Conservation (phyloP, 768 basidiomycete species). For the Boletus tylopilopsis region DNA sequence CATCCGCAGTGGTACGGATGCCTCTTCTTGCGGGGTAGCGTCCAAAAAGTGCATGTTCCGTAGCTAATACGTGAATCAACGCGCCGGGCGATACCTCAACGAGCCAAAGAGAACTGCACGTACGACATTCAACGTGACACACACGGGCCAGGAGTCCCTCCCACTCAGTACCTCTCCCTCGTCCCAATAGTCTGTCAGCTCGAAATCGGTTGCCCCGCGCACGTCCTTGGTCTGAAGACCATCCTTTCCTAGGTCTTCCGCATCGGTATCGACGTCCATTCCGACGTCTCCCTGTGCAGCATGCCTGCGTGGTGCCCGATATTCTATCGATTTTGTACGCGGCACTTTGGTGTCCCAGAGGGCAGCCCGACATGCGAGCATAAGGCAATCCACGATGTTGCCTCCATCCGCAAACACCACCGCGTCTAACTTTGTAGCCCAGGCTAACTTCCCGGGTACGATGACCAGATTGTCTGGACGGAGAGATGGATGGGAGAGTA, state of each 20-base stretch:
- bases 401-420: conserved; percentile 71
- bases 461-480: conserved; percentile 64
- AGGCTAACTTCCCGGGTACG: conserved; percentile 58
- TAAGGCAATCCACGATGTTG: conserved; percentile 72
- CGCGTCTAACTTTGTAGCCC: conserved; percentile 75
- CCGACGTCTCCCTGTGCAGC: conserved; percentile 27
- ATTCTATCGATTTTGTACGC: conserved; percentile 65
- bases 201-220: conserved; percentile 68
- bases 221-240: conserved; percentile 54
- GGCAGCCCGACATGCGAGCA: conserved; percentile 75
- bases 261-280: conserved; percentile 53
- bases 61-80: conserved; percentile 36
- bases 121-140: conserved; percentile 76
- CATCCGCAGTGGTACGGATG: conserved; percentile 57
- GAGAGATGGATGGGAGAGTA: conserved; percentile 62
- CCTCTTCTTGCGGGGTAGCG: conserved; percentile 68
- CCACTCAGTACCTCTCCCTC: conserved; percentile 68
- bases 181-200: conserved; percentile 85
- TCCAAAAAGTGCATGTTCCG: conserved; percentile 68
- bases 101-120: conserved; percentile 22
- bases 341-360: conserved; percentile 82
- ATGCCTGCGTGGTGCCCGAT: conserved; percentile 43
- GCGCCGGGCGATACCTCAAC: background rate
- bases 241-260: conserved; percentile 33
- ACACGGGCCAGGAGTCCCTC: conserved; percentile 68